Conservation (phyloP, 2,329 filamentous ascomycete species). For the Rugonectria rugulosa region DNA sequence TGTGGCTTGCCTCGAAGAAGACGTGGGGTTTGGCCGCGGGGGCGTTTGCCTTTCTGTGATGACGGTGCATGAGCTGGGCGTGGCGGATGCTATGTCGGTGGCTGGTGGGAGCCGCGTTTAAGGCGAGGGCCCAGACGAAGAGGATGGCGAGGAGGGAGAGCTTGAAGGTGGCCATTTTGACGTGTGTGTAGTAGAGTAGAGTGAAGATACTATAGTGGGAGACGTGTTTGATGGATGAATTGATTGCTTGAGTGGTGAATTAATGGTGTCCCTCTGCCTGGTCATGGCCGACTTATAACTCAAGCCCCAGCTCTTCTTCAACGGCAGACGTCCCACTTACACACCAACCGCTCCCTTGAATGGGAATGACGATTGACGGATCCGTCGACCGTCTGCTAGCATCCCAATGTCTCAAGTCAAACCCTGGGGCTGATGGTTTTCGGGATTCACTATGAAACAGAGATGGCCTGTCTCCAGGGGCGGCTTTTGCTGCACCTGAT, state of each 20-base stretch:
- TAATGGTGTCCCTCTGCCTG: not conserved
- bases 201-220: too few species aligned
- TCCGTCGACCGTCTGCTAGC: constrained; percentile 3
- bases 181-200: not conserved
- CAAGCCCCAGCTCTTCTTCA: not conserved
- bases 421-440: constrained; percentile 24
- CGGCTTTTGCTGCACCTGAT: not conserved
- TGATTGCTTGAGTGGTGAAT: too few species aligned
- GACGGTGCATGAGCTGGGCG: constrained; percentile 45
- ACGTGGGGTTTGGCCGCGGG: constrained; percentile 7
- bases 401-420: constrained; percentile 12
- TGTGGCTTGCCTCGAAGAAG: constrained; percentile 17
- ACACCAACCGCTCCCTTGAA: constrained; percentile 27
- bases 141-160: constrained; percentile 29
- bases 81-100: constrained; percentile 29
- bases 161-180: constrained; percentile 30
- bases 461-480: not conserved
- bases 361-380: constrained; percentile 24
- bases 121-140: constrained; percentile 32
- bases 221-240: not conserved
- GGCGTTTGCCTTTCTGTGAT: constrained; percentile 17
- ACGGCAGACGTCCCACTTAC: constrained; percentile 27
- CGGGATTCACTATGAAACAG: constrained; percentile 32
- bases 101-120: constrained; percentile 37
- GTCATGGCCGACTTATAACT: constrained; percentile 2